Evolutionary conservation across 495 filamentous ascomycete genomes (phyloP), one percentile per base, ranked within the genome.

Genomic region (Tricharina praecox): DNA sequence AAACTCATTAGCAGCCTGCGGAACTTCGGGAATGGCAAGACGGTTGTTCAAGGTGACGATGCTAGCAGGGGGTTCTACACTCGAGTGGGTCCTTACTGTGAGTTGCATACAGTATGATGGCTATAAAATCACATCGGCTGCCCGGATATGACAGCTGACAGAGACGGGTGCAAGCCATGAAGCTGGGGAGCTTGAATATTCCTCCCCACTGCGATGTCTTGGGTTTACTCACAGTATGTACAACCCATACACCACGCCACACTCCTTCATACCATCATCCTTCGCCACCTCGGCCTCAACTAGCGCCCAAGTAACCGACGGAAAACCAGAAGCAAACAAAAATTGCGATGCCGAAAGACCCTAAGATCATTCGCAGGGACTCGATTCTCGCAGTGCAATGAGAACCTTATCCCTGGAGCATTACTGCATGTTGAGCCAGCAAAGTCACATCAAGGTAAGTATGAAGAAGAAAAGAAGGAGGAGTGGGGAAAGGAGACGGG

Each of bases 291-390:
- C 28, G 7, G 5, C 28, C 7, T 32, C 28, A 32, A 32, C 28
- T 32, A 32, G 5, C 28, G 28, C 13, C 28, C 28, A 32, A 32
- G 13, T 13, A n/a, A 32, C 13, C 28, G 13, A 32, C 13, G 28
- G 13, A 32, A 40, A 7, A 1, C 10, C 9, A 40, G 37, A 40
- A 40, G 1, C n/a, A 40, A 40, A 15, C 37, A 40, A 40, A 40
- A 40, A 40, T 40, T 40, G 20, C 37, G 37, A 40, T 18, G 37
- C 37, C 37, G 37, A 40, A 40, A 40, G 15, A 16, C 18, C 37
- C 37, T 40, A 40, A 40, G 37, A 21, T 11, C 15, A 10, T 40
- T 40, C 37, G 37, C 18, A 21, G 20, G 20, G 13, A 40, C 15
- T 18, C 37, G 37, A 20, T 18, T 40, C 37, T 40, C 37, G 11